phyloP scores from a whole-genome alignment of 2,329 filamentous ascomycete species.

The Dendrostoma leiphaemia region DNA sequence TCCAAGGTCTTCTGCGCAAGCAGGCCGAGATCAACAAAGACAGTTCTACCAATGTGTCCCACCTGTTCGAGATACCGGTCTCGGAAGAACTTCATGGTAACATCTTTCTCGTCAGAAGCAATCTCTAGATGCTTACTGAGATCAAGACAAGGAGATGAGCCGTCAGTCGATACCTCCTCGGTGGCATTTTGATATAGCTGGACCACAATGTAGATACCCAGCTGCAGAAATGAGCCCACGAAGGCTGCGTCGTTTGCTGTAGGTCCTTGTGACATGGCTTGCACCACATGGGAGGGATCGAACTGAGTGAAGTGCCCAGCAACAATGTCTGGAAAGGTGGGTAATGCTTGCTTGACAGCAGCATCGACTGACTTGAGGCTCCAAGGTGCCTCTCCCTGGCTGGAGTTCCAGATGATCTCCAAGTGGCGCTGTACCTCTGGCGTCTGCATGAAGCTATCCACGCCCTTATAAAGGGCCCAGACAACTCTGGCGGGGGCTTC shows the following conservation, averaged over 20 bases:
- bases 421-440: background rate
- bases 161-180: background rate
- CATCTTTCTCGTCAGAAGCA: background rate
- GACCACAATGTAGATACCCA: constrained; percentile 12
- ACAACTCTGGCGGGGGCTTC: constrained; percentile 5
- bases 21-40: constrained; percentile 8
- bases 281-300: constrained; percentile 6
- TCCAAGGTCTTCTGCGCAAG: constrained; percentile 10
- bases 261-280: background rate
- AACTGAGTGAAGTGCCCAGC: constrained; percentile 1
- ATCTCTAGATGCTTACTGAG: background rate
- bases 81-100: background rate
- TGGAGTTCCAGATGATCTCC: background rate
- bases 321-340: constrained; percentile 8
- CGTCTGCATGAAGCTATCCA: constrained; percentile 7
- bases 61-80: constrained; percentile 13
- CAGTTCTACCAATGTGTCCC: constrained; percentile 6
- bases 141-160: background rate
- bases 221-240: constrained; percentile 1
- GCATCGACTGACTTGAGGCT: background rate
- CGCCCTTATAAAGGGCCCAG: constrained; percentile 7
- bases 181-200: constrained; percentile 16
- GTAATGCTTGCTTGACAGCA: constrained; percentile 6
- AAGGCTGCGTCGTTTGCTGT: constrained; percentile 1
- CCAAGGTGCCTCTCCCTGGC: background rate